These are phyloP conservation scores for Suillus lakei DNA, from an alignment of 768 basidiomycete species.

Conservation along the genomic window DNA sequence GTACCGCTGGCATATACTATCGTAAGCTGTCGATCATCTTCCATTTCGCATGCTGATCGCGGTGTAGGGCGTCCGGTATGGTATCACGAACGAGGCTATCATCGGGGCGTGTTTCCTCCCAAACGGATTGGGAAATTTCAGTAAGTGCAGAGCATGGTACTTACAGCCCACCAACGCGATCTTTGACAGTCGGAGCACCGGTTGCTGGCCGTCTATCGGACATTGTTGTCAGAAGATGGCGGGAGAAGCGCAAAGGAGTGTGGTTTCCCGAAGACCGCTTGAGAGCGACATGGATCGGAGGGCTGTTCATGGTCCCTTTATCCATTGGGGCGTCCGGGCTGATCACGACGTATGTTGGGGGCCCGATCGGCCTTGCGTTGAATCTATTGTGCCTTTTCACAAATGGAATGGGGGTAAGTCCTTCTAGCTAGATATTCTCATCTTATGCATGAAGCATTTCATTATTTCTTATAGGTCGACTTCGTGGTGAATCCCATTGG, in stretches of 20 bases:
- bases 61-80: constrained; percentile 51
- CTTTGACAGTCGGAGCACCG: constrained; percentile 57
- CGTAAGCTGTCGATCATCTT: constrained; percentile 39
- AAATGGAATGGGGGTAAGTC: constrained; percentile 66
- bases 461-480: constrained; percentile 49
- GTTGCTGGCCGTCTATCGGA: constrained; percentile 66
- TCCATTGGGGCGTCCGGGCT: constrained; percentile 55
- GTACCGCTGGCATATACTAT: constrained; percentile 71
- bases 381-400: constrained; percentile 61
- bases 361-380: constrained; percentile 52
- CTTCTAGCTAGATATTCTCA: background rate
- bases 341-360: constrained; percentile 53
- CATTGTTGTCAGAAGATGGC: constrained; percentile 50
- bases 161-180: background rate
- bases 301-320: constrained; percentile 54
- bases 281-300: constrained; percentile 52
- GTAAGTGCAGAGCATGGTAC: constrained; percentile 12
- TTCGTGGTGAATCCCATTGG: constrained; percentile 57
- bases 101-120: constrained; percentile 32
- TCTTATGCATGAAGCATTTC: background rate
- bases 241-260: constrained; percentile 51
- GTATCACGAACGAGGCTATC: constrained; percentile 24
- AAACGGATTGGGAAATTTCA: constrained; percentile 29
- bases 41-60: background rate
- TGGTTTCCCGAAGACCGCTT: constrained; percentile 77